Evolutionary conservation across 2,329 filamentous ascomycete species (phyloP), one percentile per base, ranked within the genome.

Genomic region (Pyrenophora seminiperda): DNA sequence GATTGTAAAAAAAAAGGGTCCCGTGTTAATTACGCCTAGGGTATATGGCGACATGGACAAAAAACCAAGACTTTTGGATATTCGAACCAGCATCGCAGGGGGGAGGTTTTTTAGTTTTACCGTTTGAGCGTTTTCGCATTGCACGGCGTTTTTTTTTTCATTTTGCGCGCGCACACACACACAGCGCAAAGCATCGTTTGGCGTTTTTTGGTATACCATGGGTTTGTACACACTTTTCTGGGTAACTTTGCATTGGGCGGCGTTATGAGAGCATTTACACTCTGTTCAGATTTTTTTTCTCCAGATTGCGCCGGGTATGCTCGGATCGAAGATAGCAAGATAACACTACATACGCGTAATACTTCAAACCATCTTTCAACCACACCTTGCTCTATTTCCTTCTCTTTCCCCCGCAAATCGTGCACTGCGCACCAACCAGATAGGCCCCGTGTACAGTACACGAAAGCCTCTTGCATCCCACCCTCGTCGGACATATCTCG

Each of bases 221-320:
- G 30, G 31, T 33, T 43, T 56, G 58, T 44, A 57, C 13, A 27
- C 10, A n/a, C n/a, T 53, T 36, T 40, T 19, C 45, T 39, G 33
- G 44, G 42, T 36, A 33, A 27, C 29, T 53, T 27, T 58, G 65
- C 65, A 67, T 67, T 58, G 62, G 60, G 58, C 52, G 65, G 66
- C 39, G 63, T 65, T 62, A 22, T 33, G 38, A 63, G 56, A 63
- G 65, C 66, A 68, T 69, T 63, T 63, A 63, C 58, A 61, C 24
- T 27, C 24, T 27, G 24, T 27, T 27, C 33, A 31, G 37, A 38
- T 39, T 42, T 19, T 45, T 30, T 22, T 57, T 53, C 38, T 44
- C 36, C 44, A 18, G 33, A 48, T 34, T 53, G 39, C 32, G 33
- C 27, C n/a, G 31, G 31, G 41, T 31, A 46, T 39, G 38, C 47